These are phyloP conservation scores for Hymenoscyphus scutula DNA, from an alignment of 2,329 filamentous ascomycete species.

Conservation along the genomic window DNA sequence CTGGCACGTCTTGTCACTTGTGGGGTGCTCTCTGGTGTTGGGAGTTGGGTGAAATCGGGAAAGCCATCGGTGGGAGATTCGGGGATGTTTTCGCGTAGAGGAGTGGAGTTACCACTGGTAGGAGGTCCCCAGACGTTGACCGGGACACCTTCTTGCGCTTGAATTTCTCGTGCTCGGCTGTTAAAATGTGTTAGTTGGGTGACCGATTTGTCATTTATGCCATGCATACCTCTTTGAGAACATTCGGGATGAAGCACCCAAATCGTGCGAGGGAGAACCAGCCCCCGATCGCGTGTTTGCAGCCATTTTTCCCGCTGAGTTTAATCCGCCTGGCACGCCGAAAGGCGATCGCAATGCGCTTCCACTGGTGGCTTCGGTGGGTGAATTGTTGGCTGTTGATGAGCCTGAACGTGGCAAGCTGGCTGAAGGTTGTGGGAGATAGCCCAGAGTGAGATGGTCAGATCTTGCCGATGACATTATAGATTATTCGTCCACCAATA, in stretches of 20 bases:
- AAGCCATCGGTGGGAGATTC: conserved; percentile 96
- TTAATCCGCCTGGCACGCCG: conserved; percentile 63
- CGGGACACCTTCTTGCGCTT: conserved; percentile 86
- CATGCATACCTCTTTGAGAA: conserved; percentile 85
- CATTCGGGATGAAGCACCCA: conserved; percentile 62
- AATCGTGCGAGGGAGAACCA: conserved; percentile 95
- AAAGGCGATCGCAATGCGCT: conserved; percentile 69
- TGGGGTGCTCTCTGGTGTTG: conserved; percentile 63
- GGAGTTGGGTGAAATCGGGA: conserved; percentile 77
- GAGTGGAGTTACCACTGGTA: conserved; percentile 93
- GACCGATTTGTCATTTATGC: background rate
- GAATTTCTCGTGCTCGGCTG: conserved; percentile 85
- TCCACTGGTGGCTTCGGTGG: conserved; percentile 68
- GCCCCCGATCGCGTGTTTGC: conserved; percentile 72
- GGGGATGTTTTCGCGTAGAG: conserved; percentile 93
- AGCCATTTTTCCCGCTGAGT: conserved; percentile 56
- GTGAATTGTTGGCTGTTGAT: conserved; percentile 76
- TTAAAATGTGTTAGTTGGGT: conserved; percentile 16
- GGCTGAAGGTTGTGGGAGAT: conserved; percentile 52
- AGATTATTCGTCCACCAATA: conserved; percentile 53
- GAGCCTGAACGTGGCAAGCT: conserved; percentile 58
- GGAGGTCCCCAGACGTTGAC: conserved; percentile 87
- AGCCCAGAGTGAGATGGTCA: conserved; percentile 83
- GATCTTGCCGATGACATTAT: conserved; percentile 91
- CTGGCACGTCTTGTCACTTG: conserved; percentile 71